Evolutionary conservation across 2,329 filamentous ascomycete species (phyloP), one percentile per base, ranked within the genome.

Genomic region (Aspergillus novofumigatus): DNA sequence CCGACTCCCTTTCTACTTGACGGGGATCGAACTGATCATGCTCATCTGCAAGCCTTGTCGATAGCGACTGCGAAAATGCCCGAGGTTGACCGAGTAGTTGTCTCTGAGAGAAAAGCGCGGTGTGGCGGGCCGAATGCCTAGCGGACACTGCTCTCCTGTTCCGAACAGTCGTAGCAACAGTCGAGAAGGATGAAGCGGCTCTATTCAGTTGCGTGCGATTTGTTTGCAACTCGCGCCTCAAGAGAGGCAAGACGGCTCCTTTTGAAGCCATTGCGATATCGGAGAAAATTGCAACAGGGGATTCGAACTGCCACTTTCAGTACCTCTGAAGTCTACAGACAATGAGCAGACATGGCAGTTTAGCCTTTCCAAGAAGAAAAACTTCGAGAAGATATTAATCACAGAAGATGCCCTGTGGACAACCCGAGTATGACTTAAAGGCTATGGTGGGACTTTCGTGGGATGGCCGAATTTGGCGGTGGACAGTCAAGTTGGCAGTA

Each of bases 1-100:
- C 94, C 54, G 86, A 89, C 74, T 97, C 94, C 63, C 94, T 88
- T 63, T 97, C 93, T 57, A 92, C 80, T 55, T 80, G 74, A 23
- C 72, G 71, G 8, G 87, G 87, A 69, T 92, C 87, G 65, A 91
- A 90, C 55, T 78, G 69, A 38, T 85, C 83, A 56, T 84, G 78
- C 26, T 73, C 70, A 57, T 78, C 76, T 52, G 77, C 76, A 56
- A 79, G 69, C 53, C 68, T 68, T 47, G 73, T 72, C 51, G 67
- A 69, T 44, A 72, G 56, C 50, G 77, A 77, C 47, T 75, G 71
- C 28, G 80, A 81, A 64, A 83, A 80, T 1, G 72, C 61, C 53
- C 78, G 74, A 60, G 67, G 69, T 59, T 78, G 76, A 25, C 56
- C 60, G 9, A 52, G 59, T 17, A 57, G 49, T 44, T 52, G 53